Base-by-base conservation (phyloP, 257 asterid species). In the Solanum bulbocastanum region DNA sequence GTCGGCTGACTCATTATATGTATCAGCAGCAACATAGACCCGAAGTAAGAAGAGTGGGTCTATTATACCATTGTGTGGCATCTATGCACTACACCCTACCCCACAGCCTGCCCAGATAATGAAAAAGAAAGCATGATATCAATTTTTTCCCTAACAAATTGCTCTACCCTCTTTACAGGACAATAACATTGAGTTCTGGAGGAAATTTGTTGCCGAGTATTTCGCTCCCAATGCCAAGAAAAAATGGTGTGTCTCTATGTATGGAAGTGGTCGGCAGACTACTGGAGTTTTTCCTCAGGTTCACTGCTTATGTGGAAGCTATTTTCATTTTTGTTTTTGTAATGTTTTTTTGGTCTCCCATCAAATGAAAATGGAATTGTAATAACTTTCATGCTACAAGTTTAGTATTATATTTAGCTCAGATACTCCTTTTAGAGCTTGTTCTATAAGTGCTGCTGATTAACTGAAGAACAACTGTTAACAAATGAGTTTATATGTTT, bases 201-300 rank as follows among this genome's bases (percentile, higher is more conserved):
- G 98, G 88, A 96, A 93, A 88, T 96, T 96, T 91, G 99, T 96
- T 2, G 94, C 94, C 0, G 99, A 97, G 90, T 97, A 92, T 89
- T 97, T 95, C 86, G 95, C 97, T 14, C 98, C 99, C 37, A 95
- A 92, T 91, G 99, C 99, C 56, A 96, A 95, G 96, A 97, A 97
- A 88, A 97, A 95, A 84, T 97, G 99, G 99, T 97, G 99, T 40
- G 98, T 97, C 49, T 97, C 99, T 7, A 93, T 97, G 99, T 97
- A 97, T 86, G 99, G 99, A 91, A 96, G 92, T 85, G 98, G 98
- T 39, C 98, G 99, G 83, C 99, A 96, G 89, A 92, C 98, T 22
- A 94, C 92, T 82, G 99, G 99, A 88, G 99, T 96, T 89, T 94
- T 96, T 86, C 98, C 98, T 87, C 99, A 97, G 99, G 99, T 97